Percentiles rank a stretch among this genome's conserved stretches.
phyloP scores from a whole-genome alignment of 257 asterid species.

The Ilex asprella region DNA sequence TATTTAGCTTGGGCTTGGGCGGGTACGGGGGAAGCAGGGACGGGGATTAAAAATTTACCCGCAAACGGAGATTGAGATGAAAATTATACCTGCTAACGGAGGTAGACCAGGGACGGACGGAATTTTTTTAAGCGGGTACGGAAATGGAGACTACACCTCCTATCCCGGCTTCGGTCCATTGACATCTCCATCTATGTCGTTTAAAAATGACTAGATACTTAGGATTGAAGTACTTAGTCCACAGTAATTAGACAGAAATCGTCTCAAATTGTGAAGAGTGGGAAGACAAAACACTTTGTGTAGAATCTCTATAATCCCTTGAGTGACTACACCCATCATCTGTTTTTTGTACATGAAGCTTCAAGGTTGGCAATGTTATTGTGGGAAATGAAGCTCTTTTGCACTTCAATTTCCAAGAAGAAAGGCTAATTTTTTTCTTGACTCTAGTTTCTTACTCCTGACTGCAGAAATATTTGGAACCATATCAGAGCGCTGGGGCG shows the following conservation, averaged over 20 bases:
- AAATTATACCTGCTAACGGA: no score
- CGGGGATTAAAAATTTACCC: no score
- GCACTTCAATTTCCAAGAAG: neutral
- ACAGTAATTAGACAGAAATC: neutral
- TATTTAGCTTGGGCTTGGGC: no score
- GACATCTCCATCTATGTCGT: neutral
- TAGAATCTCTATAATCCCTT: no score
- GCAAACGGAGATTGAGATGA: no score
- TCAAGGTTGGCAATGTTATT: neutral
- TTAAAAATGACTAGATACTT: no score
- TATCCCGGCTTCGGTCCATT: neutral
- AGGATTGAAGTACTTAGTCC: neutral
- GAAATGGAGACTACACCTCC: no score
- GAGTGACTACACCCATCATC: neutral
- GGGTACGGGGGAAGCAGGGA: no score
- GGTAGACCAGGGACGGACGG: no score
- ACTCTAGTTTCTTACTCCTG: neutral
- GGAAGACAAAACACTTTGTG: neutral
- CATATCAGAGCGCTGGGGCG: slow-evolving; percentile 56
- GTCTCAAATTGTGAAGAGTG: neutral
- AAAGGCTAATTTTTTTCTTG: neutral
- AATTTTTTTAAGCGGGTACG: no score
- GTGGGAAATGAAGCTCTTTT: neutral
- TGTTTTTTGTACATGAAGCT: neutral
- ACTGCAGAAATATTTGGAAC: slow-evolving; percentile 51